Evolutionary conservation across 2,329 filamentous ascomycete genomes (phyloP), one percentile per base, ranked within the genome.

Genomic region (Didymellaceae sp.): DNA sequence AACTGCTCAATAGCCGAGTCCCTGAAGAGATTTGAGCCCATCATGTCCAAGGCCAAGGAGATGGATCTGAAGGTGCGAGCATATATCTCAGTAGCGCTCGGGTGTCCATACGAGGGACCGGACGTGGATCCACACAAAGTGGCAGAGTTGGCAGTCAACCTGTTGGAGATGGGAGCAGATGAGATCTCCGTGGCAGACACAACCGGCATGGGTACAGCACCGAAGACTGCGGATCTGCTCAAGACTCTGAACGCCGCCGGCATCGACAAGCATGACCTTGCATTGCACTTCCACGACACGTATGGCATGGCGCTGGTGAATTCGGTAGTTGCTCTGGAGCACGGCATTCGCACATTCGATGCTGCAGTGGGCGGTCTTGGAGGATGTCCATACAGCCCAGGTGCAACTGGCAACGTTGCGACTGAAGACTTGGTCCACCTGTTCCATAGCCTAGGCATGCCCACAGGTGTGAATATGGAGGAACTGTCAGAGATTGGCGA

Each of bases 141-240:
- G 2, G 84, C 85, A 2, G 81, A 84, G 21, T 77, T 87, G 18
- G 84, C 84, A 78, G 53, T 85, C 79, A 65, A 75, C 6, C 72
- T 96, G 39, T 79, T 96, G 1, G 89, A 92, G 66, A 89, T 93
- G 79, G 92, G 92, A 14, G 92, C 90, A 16, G 90, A 96, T 67
- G 91, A 96, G 78, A 91, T 97, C 60, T 89, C 89, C 1, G 82
- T 96, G 0, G 91, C 91, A 6, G 92, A 96, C 67, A 97, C 92
- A 0, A 93, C 91, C 0, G 92, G 92, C 14, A 91, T 95, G 82
- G 92, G 91, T 24, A 95, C 90, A 0, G 86, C 86, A n/a, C 86
- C 86, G 14, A 78, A 84, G 47, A 90, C 87, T 2, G 77, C 79
- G 46, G 82, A 84, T 47, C 76, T 91, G 37, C 77, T 91, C 50